A percentile compares a stretch with the other conserved stretches of the same genome.
Conservation (phyloP, 1,139 yeast species). For the Entelexis sorbosivorans region DNA sequence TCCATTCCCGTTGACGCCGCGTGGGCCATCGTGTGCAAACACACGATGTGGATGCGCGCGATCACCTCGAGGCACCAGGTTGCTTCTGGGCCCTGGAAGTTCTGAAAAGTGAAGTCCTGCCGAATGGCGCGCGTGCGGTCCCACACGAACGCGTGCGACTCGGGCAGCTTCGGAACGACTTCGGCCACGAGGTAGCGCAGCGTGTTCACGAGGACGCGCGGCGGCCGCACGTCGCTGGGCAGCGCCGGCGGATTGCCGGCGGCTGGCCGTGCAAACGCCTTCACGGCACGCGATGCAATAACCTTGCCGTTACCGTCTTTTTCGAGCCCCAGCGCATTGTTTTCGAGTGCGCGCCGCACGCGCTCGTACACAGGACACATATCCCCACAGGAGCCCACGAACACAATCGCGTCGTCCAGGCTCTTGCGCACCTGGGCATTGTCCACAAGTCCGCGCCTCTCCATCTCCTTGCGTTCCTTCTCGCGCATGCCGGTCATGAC, state of each 20-base stretch:
- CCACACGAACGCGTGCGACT: slow-evolving; percentile 89
- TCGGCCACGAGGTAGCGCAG: slow-evolving; percentile 59
- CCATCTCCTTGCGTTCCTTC: slow-evolving; percentile 70
- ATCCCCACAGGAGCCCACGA: slow-evolving; percentile 78
- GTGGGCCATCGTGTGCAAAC: slow-evolving; percentile 80
- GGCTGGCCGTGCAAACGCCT: slow-evolving; percentile 93
- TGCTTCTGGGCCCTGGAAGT: slow-evolving; percentile 87
- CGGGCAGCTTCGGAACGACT: slow-evolving; percentile 58
- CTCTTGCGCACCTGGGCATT: slow-evolving; percentile 74
- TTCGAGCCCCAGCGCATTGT: slow-evolving; percentile 73
- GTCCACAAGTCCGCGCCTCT: slow-evolving; percentile 70
- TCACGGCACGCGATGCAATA: slow-evolving; percentile 56
- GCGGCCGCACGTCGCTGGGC: slow-evolving; percentile 96
- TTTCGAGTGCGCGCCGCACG: slow-evolving; percentile 76
- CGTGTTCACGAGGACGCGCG: slow-evolving; percentile 54
- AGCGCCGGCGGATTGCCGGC: slow-evolving; percentile 98
- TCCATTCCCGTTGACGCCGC: slow-evolving; percentile 39
- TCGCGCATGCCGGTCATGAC: slow-evolving; percentile 63
- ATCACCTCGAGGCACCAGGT: slow-evolving; percentile 86
- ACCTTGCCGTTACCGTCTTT: slow-evolving; percentile 51
- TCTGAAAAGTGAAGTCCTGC: slow-evolving; percentile 94
- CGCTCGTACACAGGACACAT: slow-evolving; percentile 96
- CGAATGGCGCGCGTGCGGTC: slow-evolving; percentile 96
- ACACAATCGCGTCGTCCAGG: slow-evolving; percentile 72
- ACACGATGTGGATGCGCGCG: slow-evolving; percentile 74